Percentiles rank a stretch among this genome's conserved stretches.
Evolutionary conservation across 805 yeast genomes (phyloP).

Genomic region (Yarrowia keelungensis): DNA sequence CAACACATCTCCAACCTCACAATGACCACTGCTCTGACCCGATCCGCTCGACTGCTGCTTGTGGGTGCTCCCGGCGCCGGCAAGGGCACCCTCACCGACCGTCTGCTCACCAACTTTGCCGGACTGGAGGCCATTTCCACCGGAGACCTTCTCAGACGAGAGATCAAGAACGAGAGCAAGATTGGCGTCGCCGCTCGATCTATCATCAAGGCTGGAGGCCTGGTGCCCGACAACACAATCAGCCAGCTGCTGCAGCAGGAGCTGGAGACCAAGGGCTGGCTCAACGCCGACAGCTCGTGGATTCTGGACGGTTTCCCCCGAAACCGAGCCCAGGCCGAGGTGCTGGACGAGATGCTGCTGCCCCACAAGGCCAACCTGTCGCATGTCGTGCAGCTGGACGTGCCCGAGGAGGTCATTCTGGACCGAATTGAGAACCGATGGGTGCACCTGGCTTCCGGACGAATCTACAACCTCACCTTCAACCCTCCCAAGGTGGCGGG

Average conservation of each 20-base stretch:
- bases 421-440: slow-evolving; percentile 84
- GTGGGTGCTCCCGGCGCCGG: slow-evolving; percentile 97
- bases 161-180: slow-evolving; percentile 61
- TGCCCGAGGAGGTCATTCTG: slow-evolving; percentile 82
- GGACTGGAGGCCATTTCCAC: slow-evolving; percentile 70
- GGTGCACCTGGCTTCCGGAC: slow-evolving; percentile 84
- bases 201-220: slow-evolving; percentile 65
- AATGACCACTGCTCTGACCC: slow-evolving; percentile 22
- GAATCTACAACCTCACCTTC: slow-evolving; percentile 84
- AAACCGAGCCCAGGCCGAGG: slow-evolving; percentile 72
- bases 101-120: slow-evolving; percentile 63
- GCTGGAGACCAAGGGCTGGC: slow-evolving; percentile 55
- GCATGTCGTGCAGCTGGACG: slow-evolving; percentile 83
- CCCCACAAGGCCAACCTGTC: slow-evolving; percentile 59
- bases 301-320: slow-evolving; percentile 93
- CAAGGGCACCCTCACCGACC: slow-evolving; percentile 85
- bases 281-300: slow-evolving; percentile 62
- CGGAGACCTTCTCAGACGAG: slow-evolving; percentile 80
- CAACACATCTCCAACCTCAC: not conserved
- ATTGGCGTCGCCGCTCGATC: slow-evolving; percentile 62
- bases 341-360: slow-evolving; percentile 56
- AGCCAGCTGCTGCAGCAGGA: slow-evolving; percentile 63
- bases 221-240: slow-evolving; percentile 78
- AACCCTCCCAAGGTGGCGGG: slow-evolving; percentile 88
- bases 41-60: slow-evolving; percentile 62